Evolutionary conservation across 306 rosid species (phyloP).

Genomic region (Mimosa pudica): DNA sequence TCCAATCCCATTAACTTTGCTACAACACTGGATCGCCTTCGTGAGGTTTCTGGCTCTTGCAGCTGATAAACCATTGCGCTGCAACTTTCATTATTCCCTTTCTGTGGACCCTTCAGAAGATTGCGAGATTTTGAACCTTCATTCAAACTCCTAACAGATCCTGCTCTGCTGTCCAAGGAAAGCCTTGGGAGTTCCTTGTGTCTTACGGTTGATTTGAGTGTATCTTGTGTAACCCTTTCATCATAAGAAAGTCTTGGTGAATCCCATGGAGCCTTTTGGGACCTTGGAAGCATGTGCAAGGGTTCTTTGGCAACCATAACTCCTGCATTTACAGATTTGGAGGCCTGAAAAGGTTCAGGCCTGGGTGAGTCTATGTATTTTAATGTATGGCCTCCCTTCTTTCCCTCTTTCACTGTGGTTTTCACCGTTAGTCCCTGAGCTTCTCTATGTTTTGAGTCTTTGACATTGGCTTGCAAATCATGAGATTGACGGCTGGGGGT

Average conservation of each 20-base stretch:
- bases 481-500: conserved; percentile 35
- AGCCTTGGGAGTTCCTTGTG: conserved; percentile 81
- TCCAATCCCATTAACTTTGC: conserved; percentile 95
- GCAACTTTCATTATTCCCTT: conserved; percentile 37
- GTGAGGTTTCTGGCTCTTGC: conserved; percentile 63
- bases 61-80: conserved; percentile 32
- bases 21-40: conserved; percentile 59
- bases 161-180: conserved; percentile 81
- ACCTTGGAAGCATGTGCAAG: conserved; percentile 42
- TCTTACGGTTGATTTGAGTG: conserved; percentile 54
- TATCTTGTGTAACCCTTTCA: conserved; percentile 57
- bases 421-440: conserved; percentile 56
- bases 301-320: conserved; percentile 46
- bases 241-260: conserved; percentile 77
- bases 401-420: conserved; percentile 51
- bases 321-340: conserved; percentile 45
- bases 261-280: conserved; percentile 53
- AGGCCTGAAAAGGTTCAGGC: conserved; percentile 44
- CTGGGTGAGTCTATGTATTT: conserved; percentile 80
- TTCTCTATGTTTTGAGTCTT: conserved; percentile 60
- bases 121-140: conserved; percentile 53
- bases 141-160: conserved; percentile 43
- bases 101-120: conserved; percentile 48
- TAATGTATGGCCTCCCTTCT: conserved; percentile 47
- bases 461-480: conserved; percentile 51